Base-by-base conservation (phyloP, 805 yeast species). In the Wickerhamiella alocasiicola region DNA sequence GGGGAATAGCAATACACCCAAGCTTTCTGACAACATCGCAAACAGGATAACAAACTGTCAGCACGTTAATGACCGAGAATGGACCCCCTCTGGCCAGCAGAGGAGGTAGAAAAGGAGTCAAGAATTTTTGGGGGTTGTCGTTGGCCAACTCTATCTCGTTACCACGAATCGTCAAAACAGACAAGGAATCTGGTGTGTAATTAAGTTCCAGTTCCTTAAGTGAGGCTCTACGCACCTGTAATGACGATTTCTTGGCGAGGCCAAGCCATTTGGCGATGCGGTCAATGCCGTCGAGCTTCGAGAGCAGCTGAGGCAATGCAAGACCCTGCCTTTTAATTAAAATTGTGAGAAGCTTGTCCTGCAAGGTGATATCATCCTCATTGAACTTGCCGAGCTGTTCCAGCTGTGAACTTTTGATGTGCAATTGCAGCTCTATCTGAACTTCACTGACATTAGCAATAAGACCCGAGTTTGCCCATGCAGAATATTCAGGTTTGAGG, bases 21-120 rank as follows among this genome's bases (percentile, higher is more conserved):
- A 28, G 33, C 11, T n/a, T 19, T 9, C 37, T 18, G 7, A 50
- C 32, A 13, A 37, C 27, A 23, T 49, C 54, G 42, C 46, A 50
- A 0, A 50, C 36, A 1, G 49, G 49, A 27, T 46, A 48, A 17
- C 45, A 38, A 1, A 45, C 45, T 9, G 37, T 20, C 25, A 51
- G 43, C 25, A 46, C 50, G 3, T 43, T 39, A 5, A 50, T 44
- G 0, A 46, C 45, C 6, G 39, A 20, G 16, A 32, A 45, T 7
- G 50, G 41, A 6, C 52, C 49, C 7, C 31, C 45, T 7, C 36
- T 41, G 26, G 47, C 57, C 49, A 38, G 49, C 35, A 43, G 42
- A 17, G 45, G 51, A 20, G 52, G 57, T 44, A 46, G 49, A 33
- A 47, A 47, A 12, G 50, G 59, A 34, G 46, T 42, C 41, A 48